phyloP scores from a whole-genome alignment of 2,329 filamentous ascomycete species.

The Setomelanomma holmii region DNA sequence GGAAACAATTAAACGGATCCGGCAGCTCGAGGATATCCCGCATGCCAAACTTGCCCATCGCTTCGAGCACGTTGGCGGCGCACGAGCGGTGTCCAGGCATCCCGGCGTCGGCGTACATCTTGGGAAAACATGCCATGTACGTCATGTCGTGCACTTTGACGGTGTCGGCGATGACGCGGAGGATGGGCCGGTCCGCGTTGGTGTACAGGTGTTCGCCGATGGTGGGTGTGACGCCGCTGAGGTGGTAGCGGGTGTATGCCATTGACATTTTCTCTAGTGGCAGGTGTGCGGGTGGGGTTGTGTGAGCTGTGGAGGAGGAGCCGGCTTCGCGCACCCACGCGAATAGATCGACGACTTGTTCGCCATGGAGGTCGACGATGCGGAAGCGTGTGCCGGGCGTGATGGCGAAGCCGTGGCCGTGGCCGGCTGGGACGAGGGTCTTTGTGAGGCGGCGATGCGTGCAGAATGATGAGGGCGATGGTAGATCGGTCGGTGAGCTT shows the following conservation, averaged over 20 bases:
- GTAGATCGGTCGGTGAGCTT: background rate
- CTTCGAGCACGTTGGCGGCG: slow-evolving; percentile 49
- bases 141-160: slow-evolving; percentile 52
- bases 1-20: slow-evolving; percentile 52
- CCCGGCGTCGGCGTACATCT: slow-evolving; percentile 44
- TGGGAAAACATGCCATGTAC: slow-evolving; percentile 51
- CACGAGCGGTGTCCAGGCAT: slow-evolving; percentile 46
- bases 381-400: slow-evolving; percentile 47
- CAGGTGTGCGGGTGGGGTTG: background rate
- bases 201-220: slow-evolving; percentile 49
- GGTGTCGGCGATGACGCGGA: slow-evolving; percentile 47
- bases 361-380: slow-evolving; percentile 49
- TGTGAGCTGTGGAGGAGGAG: background rate
- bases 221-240: slow-evolving; percentile 43
- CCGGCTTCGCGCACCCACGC: slow-evolving; percentile 35
- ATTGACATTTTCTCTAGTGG: slow-evolving; percentile 46
- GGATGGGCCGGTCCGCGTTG: slow-evolving; percentile 46
- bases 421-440: slow-evolving; percentile 11
- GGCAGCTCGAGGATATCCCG: slow-evolving; percentile 41
- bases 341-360: slow-evolving; percentile 51
- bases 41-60: slow-evolving; percentile 47
- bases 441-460: background rate
- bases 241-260: slow-evolving; percentile 50
- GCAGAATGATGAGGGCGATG: background rate
- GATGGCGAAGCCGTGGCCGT: slow-evolving; percentile 42